phyloP scores from a whole-genome alignment of 352 stramenopile genomes.

The Aphanomyces invadans region DNA sequence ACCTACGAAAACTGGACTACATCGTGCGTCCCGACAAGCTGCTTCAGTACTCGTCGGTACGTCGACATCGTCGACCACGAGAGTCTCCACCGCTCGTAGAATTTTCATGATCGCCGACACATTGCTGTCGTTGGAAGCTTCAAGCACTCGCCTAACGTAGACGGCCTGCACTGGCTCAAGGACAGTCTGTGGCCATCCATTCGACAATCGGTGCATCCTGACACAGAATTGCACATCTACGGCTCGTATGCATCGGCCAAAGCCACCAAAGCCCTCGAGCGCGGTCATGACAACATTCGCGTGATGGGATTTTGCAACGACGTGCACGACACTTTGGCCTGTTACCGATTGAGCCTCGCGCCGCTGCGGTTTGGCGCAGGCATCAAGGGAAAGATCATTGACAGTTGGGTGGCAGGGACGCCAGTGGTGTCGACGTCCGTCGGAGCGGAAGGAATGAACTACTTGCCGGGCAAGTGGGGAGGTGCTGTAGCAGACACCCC shows the following conservation, averaged over 20 bases:
- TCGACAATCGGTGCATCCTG: constrained; percentile 23
- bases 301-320: constrained; percentile 78
- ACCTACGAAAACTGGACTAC: constrained; percentile 31
- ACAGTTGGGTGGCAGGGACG: constrained; percentile 86
- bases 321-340: constrained; percentile 57
- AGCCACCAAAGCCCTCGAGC: constrained; percentile 48
- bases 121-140: constrained; percentile 90
- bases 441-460: constrained; percentile 80
- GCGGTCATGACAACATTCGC: constrained; percentile 35
- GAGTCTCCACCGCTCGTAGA: no score
- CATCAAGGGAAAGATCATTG: constrained; percentile 93
- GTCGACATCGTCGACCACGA: no score
- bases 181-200: constrained; percentile 66
- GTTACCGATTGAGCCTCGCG: constrained; percentile 74
- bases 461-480: constrained; percentile 33
- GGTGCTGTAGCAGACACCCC: constrained; percentile 44
- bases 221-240: constrained; percentile 77
- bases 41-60: constrained; percentile 34
- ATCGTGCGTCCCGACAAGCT: constrained; percentile 54
- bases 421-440: constrained; percentile 87
- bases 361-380: constrained; percentile 89
- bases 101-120: constrained; percentile 41
- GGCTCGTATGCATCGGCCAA: constrained; percentile 57
- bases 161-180: constrained; percentile 77
- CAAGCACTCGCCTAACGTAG: constrained; percentile 87